phyloP scores from a whole-genome alignment of 2,329 filamentous ascomycete genomes.

The Magnaporthales sp. region DNA sequence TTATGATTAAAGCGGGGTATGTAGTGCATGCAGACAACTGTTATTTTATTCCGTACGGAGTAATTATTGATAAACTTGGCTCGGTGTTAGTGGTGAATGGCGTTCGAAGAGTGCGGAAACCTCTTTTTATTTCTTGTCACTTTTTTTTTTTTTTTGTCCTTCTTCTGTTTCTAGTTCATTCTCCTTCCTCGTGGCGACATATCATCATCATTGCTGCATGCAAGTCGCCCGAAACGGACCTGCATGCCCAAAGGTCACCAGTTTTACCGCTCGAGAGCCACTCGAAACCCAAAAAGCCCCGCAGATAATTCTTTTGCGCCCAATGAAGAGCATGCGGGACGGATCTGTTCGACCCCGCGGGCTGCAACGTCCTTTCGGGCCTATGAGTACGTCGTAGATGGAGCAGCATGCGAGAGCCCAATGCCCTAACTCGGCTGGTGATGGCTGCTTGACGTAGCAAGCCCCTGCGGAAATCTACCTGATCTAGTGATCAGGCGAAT shows the following conservation, averaged over 20 bases:
- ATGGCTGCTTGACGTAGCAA: neutral
- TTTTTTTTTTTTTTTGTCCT: neutral
- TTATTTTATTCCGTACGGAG: no score
- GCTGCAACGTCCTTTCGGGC: neutral
- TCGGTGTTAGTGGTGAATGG: no score
- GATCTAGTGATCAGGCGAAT: neutral
- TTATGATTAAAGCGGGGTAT: neutral
- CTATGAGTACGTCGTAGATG: neutral
- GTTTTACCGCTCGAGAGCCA: neutral
- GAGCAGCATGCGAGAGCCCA: neutral
- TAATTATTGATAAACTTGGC: neutral
- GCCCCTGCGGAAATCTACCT: neutral
- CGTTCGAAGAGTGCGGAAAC: no score
- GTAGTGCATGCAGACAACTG: no score
- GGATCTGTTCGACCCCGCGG: neutral
- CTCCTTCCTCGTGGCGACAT: neutral
- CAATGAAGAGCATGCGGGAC: constrained; percentile 11
- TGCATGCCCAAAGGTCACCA: neutral
- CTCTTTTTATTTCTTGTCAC: neutral
- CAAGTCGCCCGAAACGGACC: neutral
- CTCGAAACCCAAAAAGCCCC: neutral
- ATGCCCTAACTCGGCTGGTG: neutral
- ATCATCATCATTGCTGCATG: neutral
- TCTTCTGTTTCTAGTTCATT: neutral
- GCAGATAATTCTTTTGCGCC: neutral